A percentile compares a stretch with the other conserved stretches of the same genome.
These are phyloP conservation scores for Rubia peregrina DNA, from an alignment of 305 asterid species.

Conservation along the genomic window DNA sequence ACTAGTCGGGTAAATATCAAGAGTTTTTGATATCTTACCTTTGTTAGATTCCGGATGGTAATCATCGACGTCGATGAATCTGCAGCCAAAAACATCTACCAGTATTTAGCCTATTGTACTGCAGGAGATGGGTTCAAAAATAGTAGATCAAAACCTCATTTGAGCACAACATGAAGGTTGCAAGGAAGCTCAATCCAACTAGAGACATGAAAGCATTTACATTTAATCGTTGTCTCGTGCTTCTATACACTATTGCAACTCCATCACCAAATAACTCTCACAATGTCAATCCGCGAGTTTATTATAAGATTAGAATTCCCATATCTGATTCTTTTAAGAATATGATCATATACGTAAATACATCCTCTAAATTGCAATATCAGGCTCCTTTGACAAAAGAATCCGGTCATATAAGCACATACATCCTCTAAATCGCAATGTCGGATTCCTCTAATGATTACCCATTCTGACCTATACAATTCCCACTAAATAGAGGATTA, in stretches of 20 bases:
- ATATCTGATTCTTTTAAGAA: too few species aligned
- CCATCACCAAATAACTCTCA: background rate
- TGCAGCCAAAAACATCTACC: constrained; percentile 41
- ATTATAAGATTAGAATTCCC: background rate
- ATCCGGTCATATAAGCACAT: background rate
- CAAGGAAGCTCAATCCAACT: background rate
- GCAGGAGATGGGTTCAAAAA: background rate
- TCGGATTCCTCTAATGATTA: background rate
- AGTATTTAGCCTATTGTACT: constrained; percentile 80
- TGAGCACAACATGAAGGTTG: background rate
- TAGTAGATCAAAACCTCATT: background rate
- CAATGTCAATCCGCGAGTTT: background rate
- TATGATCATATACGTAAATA: too few species aligned
- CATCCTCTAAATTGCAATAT: too few species aligned
- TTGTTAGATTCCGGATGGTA: constrained; percentile 68
- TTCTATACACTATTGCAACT: background rate
- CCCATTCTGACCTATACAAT: background rate
- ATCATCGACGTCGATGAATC: constrained; percentile 80
- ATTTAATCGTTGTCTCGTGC: background rate
- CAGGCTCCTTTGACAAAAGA: too few species aligned
- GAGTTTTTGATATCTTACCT: constrained; percentile 29
- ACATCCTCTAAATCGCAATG: background rate
- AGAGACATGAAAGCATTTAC: background rate
- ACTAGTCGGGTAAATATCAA: too few species aligned
- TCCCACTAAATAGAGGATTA: background rate